These are phyloP conservation scores for Puya raimondii DNA, from an alignment of 176 grass and related monocot genomes.

Conservation along the genomic window DNA sequence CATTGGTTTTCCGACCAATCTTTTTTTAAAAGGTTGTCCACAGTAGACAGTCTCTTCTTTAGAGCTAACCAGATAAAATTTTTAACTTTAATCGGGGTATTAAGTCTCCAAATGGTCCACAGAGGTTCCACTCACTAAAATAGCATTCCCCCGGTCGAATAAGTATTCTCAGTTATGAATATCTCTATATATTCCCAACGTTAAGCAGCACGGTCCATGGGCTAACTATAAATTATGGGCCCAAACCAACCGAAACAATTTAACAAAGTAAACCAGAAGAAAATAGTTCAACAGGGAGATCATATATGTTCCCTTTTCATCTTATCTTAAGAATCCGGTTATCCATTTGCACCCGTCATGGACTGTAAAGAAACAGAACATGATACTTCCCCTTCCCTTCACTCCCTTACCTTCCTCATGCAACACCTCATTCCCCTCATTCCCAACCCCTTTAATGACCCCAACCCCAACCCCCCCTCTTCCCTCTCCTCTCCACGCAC, in stretches of 20 bases:
- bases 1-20: no score
- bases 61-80: no score
- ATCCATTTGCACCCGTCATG: neutral
- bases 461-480: neutral
- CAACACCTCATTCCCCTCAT: neutral
- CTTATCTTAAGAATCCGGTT: neutral
- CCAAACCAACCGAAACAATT: neutral
- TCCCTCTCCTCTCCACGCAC: neutral
- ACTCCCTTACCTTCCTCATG: neutral
- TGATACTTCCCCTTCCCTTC: slow-evolving; percentile 2
- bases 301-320: neutral
- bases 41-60: no score
- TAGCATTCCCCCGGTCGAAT: no score
- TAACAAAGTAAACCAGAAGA: neutral
- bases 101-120: no score
- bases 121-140: no score
- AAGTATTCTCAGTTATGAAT: no score
- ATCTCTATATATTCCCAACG: no score
- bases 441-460: neutral
- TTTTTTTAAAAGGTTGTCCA: no score
- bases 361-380: neutral
- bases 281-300: no score
- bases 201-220: no score
- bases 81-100: no score
- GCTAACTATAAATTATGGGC: neutral